These are phyloP conservation scores for Penicillium ochrochloron DNA, from an alignment of 495 filamentous ascomycete genomes.

Conservation along the genomic window DNA sequence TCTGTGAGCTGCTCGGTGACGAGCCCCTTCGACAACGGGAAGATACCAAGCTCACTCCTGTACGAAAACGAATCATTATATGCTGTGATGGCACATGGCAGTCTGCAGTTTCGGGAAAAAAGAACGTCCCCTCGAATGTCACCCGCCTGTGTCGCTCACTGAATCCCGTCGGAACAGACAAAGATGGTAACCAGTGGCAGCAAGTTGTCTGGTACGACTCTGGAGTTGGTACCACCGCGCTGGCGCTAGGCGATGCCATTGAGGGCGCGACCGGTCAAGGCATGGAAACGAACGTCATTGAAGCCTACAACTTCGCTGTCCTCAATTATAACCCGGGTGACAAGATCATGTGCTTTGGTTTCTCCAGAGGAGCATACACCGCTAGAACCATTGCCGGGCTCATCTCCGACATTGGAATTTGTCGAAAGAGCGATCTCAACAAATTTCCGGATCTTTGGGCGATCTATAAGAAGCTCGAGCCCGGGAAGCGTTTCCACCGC, in stretches of 20 bases:
- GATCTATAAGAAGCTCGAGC: constrained; percentile 47
- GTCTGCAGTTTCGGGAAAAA: constrained; percentile 28
- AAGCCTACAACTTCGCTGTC: constrained; percentile 32
- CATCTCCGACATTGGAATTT: constrained; percentile 55
- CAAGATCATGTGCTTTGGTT: constrained; percentile 64
- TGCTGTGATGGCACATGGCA: constrained; percentile 41
- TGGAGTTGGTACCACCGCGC: constrained; percentile 27
- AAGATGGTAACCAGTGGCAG: constrained; percentile 28
- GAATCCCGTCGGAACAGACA: constrained; percentile 25
- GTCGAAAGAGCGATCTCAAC: constrained; percentile 45
- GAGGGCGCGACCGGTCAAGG: constrained; percentile 28
- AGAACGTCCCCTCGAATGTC: constrained; percentile 36
- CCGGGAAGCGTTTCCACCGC: constrained; percentile 28
- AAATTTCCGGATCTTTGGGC: constrained; percentile 52
- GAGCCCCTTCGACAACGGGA: constrained; percentile 12
- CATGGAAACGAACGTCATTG: constrained; percentile 28
- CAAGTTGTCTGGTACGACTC: constrained; percentile 41
- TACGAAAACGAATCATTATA: constrained; percentile 32
- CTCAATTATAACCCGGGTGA: constrained; percentile 57
- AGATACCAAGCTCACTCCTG: constrained; percentile 15
- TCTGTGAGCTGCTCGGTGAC: constrained; percentile 10
- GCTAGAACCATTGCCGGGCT: constrained; percentile 60
- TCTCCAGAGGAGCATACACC: constrained; percentile 64
- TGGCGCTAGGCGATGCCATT: constrained; percentile 20
- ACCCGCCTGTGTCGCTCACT: constrained; percentile 31